Conservation (phyloP, 768 basidiomycete species). For the Russula ochroleuca region DNA sequence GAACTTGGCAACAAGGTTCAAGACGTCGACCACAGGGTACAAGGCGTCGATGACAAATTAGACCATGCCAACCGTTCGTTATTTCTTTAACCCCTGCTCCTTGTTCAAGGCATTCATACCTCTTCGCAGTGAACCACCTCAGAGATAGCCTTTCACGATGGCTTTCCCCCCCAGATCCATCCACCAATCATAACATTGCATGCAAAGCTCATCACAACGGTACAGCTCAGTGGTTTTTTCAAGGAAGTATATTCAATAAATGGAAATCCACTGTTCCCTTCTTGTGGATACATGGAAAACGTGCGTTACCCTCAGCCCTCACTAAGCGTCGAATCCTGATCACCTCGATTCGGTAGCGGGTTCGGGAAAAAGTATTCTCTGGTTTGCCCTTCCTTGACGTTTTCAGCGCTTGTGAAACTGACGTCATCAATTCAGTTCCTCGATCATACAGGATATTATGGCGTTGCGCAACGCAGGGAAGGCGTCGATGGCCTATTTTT, state of each 20-base stretch:
- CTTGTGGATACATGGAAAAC: constrained; percentile 9
- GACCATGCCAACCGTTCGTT: background rate
- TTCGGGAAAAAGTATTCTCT: constrained; percentile 6
- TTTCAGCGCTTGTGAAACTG: background rate
- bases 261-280: background rate
- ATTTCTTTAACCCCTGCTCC: too few relatives aligned
- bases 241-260: background rate
- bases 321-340: background rate
- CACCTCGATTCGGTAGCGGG: background rate
- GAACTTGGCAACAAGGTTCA: background rate
- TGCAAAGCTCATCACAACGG: background rate
- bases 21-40: too few relatives aligned
- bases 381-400: background rate
- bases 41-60: background rate
- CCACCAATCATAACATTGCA: background rate
- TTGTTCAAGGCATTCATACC: too few relatives aligned
- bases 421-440: background rate
- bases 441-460: background rate
- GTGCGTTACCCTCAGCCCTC: background rate
- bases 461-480: background rate
- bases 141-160: background rate
- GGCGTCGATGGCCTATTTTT: constrained; percentile 5
- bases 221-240: background rate
- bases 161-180: constrained; percentile 36
- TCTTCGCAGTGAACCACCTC: background rate